A percentile compares a stretch with the other conserved stretches of the same genome.
Conservation (phyloP, 495 filamentous ascomycete species). For the Polyplosphaeria fusca region DNA sequence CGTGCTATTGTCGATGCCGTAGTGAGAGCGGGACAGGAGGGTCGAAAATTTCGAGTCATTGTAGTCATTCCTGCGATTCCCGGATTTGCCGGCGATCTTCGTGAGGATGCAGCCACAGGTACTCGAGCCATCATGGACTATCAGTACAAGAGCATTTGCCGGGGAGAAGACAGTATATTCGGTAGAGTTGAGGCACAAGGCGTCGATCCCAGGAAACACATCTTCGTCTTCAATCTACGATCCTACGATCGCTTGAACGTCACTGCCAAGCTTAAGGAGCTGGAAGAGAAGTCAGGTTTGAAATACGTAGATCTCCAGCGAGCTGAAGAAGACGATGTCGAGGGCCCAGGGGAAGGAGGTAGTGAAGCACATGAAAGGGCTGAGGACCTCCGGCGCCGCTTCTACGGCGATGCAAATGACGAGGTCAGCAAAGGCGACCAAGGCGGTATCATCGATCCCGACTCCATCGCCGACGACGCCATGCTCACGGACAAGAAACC, state of each 20-base stretch:
- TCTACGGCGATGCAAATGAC: constrained; percentile 52
- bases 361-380: constrained; percentile 49
- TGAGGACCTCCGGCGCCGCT: constrained; percentile 58
- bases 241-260: constrained; percentile 88
- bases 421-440: constrained; percentile 42
- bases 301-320: constrained; percentile 81
- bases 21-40: constrained; percentile 74
- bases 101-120: constrained; percentile 75
- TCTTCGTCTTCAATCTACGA: constrained; percentile 89
- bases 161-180: constrained; percentile 86
- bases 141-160: constrained; percentile 92
- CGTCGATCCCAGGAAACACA: constrained; percentile 71
- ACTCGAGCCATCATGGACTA: constrained; percentile 96
- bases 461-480: constrained; percentile 74
- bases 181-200: constrained; percentile 72
- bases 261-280: constrained; percentile 61
- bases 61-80: constrained; percentile 86
- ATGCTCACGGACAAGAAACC: constrained; percentile 69
- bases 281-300: constrained; percentile 76
- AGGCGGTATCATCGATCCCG: constrained; percentile 49
- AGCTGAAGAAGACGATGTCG: constrained; percentile 79
- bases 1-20: constrained; percentile 86
- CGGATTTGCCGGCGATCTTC: constrained; percentile 87
- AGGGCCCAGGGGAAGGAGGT: constrained; percentile 71
- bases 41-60: constrained; percentile 86